Percentiles rank a stretch among this genome's conserved stretches.
These are phyloP conservation scores for Verticillium alfalfae DNA, from an alignment of 2,329 filamentous ascomycete genomes.

Conservation along the genomic window DNA sequence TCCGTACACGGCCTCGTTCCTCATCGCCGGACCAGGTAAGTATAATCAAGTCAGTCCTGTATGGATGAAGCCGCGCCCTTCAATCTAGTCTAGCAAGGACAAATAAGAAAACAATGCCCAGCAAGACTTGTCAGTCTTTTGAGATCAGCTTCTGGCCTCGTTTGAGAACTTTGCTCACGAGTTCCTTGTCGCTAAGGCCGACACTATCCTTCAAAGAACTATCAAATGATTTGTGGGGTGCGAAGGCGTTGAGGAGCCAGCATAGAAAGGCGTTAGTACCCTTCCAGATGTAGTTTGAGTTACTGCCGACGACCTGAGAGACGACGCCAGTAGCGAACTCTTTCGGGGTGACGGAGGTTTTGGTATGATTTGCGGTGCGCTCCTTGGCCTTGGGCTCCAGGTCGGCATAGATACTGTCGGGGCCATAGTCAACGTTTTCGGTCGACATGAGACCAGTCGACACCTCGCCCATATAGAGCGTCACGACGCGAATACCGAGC, in stretches of 20 bases:
- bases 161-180: not conserved
- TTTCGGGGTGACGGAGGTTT: not conserved
- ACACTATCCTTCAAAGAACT: not conserved
- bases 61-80: no score
- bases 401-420: conserved; percentile 4
- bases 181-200: not conserved
- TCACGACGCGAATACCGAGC: conserved; percentile 30
- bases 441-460: conserved; percentile 1
- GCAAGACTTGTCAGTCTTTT: no score
- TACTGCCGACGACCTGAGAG: not conserved
- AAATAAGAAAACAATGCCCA: no score
- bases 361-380: not conserved
- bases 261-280: conserved; percentile 5
- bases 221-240: conserved; percentile 23
- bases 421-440: not conserved
- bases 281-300: conserved; percentile 1
- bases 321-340: conserved; percentile 3
- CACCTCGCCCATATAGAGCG: conserved; percentile 20
- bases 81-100: no score
- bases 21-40: no score
- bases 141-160: not conserved
- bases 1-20: no score
- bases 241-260: conserved; percentile 23
- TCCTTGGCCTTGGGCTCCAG: conserved; percentile 1
- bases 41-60: no score